Conservation (phyloP, 805 yeast species). For the Lachancea meyersii region DNA sequence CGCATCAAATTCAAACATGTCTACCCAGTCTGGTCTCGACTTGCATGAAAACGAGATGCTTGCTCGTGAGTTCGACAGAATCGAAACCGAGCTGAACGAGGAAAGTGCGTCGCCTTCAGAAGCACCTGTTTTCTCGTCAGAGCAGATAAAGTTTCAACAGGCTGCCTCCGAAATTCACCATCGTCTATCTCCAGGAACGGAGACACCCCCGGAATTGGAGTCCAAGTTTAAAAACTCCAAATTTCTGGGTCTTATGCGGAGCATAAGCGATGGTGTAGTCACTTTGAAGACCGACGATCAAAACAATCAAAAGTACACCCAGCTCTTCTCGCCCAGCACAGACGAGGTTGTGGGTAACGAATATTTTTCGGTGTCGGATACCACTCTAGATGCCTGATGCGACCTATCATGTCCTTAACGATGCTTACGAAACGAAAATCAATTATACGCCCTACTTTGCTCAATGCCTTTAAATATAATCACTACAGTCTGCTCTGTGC, state of each 20-base stretch:
- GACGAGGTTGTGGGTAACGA: conserved; percentile 27
- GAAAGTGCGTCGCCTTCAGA: neutral
- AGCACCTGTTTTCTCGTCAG: conserved; percentile 11
- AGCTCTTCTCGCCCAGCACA: conserved; percentile 21
- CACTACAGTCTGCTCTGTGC: neutral
- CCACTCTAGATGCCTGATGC: conserved; percentile 3
- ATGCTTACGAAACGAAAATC: conserved; percentile 2
- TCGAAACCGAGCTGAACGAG: conserved; percentile 22
- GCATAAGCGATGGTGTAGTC: conserved; percentile 29
- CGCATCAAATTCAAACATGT: neutral
- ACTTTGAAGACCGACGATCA: conserved; percentile 18
- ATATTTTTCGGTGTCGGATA: conserved; percentile 21
- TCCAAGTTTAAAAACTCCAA: conserved; percentile 25
- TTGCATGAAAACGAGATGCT: conserved; percentile 9
- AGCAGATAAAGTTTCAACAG: conserved; percentile 23
- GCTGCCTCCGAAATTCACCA: conserved; percentile 22
- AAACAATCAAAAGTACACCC: conserved; percentile 13
- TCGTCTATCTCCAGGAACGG: conserved; percentile 14
- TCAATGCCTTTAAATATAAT: neutral
- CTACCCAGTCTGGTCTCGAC: neutral
- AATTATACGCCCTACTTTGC: too few relatives aligned
- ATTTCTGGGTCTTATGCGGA: conserved; percentile 28
- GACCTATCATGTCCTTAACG: neutral
- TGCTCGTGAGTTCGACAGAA: conserved; percentile 19
- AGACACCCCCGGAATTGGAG: conserved; percentile 12